These are phyloP conservation scores for Ogataea pignaliae DNA, from an alignment of 805 yeast genomes.

Conservation along the genomic window DNA sequence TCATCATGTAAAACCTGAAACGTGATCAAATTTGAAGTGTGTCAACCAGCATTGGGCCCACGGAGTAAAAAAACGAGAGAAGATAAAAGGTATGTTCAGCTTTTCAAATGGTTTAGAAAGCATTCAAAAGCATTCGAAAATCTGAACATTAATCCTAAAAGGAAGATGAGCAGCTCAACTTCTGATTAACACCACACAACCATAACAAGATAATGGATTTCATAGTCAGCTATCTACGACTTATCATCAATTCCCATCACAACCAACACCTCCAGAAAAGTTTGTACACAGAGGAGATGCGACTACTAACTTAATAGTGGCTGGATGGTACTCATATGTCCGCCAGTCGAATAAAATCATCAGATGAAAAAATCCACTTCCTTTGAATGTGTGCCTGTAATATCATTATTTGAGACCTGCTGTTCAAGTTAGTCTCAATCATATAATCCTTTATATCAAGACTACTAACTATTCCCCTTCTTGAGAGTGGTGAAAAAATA, in stretches of 20 bases:
- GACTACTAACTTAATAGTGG: conserved; percentile 40
- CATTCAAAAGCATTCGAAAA: neutral
- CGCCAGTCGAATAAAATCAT: conserved; percentile 47
- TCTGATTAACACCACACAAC: neutral
- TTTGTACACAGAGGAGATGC: conserved; percentile 49
- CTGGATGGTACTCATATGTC: conserved; percentile 35
- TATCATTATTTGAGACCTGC: too few species aligned
- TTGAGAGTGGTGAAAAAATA: conserved; percentile 1
- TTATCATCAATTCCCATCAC: conserved; percentile 46
- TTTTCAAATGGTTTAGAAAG: conserved; percentile 1
- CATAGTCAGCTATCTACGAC: conserved; percentile 35
- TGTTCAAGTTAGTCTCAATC: conserved; percentile 5
- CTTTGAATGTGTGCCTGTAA: too few species aligned
- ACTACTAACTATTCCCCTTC: neutral
- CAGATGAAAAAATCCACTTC: conserved; percentile 8
- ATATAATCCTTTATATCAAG: conserved; percentile 1
- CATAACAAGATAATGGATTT: neutral
- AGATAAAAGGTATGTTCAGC: neutral
- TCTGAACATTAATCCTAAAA: too few species aligned
- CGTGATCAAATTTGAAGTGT: neutral
- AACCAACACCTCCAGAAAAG: conserved; percentile 36
- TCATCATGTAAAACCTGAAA: conserved; percentile 19
- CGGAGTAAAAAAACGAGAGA: neutral
- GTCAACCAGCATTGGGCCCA: too few species aligned
- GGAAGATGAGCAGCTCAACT: neutral